Conservation (phyloP, 257 asterid species). For the Dorcoceras hygrometricum region DNA sequence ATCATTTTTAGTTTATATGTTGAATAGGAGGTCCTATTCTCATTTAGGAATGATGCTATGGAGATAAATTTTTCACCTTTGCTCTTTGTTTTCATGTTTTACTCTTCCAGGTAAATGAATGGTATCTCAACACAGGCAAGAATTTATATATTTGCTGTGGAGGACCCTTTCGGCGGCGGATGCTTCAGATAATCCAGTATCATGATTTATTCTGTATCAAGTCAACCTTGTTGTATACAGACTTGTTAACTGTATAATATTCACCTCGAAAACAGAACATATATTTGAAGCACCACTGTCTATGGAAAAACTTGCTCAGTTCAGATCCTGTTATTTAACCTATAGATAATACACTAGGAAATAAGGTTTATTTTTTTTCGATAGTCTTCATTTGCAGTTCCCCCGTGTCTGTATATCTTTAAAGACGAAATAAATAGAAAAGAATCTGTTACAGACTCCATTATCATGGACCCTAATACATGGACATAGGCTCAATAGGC, state of each 20-base stretch:
- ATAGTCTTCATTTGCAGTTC: not conserved
- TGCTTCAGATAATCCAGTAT: not conserved
- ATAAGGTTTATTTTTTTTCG: not conserved
- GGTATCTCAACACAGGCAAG: not conserved
- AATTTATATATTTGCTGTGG: not conserved
- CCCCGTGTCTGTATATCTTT: not conserved
- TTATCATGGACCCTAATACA: no score
- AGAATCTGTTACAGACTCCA: no score
- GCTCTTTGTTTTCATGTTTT: no score
- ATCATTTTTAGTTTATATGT: not conserved
- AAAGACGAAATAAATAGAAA: not conserved
- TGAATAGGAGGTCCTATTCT: not conserved
- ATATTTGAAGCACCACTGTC: not conserved
- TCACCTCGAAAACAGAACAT: not conserved
- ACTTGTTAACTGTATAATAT: not conserved
- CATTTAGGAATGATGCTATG: not conserved
- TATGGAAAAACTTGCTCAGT: not conserved
- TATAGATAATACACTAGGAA: not conserved
- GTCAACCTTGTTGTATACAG: not conserved
- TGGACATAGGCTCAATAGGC: no score
- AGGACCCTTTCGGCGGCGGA: not conserved
- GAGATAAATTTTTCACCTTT: not conserved
- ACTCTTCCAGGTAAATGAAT: not conserved
- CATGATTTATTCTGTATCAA: not conserved
- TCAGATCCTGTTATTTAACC: not conserved